These are phyloP conservation scores for Wallacemonas sp. DNA, from an alignment of 208 protist species.

Conservation along the genomic window DNA sequence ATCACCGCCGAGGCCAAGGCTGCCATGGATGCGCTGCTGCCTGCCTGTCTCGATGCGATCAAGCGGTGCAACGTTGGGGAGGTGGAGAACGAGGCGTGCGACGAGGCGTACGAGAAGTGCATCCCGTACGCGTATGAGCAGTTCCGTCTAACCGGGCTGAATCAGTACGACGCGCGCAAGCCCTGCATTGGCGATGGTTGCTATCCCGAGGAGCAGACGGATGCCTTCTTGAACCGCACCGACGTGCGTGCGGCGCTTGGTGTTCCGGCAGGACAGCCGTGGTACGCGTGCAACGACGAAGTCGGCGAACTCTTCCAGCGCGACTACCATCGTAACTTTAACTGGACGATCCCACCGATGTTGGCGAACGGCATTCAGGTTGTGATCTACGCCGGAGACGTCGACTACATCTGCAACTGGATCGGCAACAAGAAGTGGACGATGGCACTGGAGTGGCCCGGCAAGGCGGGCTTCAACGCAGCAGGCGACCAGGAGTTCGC, in stretches of 20 bases:
- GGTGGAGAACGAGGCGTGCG: constrained; percentile 16
- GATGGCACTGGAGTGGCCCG: constrained; percentile 66
- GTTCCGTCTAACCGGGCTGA: constrained; percentile 48
- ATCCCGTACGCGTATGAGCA: constrained; percentile 36
- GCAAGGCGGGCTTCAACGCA: constrained; percentile 51
- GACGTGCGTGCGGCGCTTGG: not conserved
- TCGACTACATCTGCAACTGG: constrained; percentile 94
- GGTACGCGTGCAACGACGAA: constrained; percentile 59
- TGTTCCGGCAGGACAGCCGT: constrained; percentile 13
- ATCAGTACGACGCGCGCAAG: constrained; percentile 85
- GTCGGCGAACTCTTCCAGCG: constrained; percentile 45
- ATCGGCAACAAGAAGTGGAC: constrained; percentile 90
- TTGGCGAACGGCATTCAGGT: constrained; percentile 69
- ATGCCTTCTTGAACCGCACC: not conserved
- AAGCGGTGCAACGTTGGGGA: constrained; percentile 27
- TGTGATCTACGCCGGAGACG: constrained; percentile 90
- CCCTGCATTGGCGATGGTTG: constrained; percentile 67
- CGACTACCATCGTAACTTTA: constrained; percentile 78
- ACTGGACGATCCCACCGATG: constrained; percentile 59
- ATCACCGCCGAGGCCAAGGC: constrained; percentile 37
- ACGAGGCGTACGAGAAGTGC: constrained; percentile 56
- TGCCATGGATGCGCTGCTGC: constrained; percentile 47
- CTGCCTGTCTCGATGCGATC: constrained; percentile 47
- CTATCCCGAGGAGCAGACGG: constrained; percentile 68
- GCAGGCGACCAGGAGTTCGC: constrained; percentile 30